Conservation (phyloP, 805 yeast genomes). For the Metschnikowia similis region DNA sequence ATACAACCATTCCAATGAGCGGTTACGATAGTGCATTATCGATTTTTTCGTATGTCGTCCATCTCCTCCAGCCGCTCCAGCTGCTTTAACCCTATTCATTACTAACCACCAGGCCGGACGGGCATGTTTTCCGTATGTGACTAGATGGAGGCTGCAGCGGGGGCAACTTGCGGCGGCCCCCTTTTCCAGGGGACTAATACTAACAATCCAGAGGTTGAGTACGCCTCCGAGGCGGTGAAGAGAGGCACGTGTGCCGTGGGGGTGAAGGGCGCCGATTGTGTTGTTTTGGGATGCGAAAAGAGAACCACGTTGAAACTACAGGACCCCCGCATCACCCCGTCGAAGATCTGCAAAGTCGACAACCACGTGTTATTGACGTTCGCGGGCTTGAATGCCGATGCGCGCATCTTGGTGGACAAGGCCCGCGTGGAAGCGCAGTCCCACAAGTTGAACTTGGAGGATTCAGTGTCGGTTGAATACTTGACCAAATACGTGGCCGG, state of each 20-base stretch:
- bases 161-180: not conserved
- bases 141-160: not conserved
- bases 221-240: constrained; percentile 95
- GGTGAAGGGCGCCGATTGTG: constrained; percentile 82
- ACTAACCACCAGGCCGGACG: constrained; percentile 78
- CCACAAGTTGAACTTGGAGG: constrained; percentile 89
- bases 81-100: constrained; percentile 5
- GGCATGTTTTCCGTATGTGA: constrained; percentile 87
- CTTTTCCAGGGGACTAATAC: constrained; percentile 15
- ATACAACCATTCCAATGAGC: constrained; percentile 54
- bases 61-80: no score
- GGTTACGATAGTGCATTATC: constrained; percentile 99
- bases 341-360: constrained; percentile 88
- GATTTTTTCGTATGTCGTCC: constrained; percentile 78
- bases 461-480: constrained; percentile 87
- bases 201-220: constrained; percentile 73
- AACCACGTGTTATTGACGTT: constrained; percentile 87
- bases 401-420: constrained; percentile 87
- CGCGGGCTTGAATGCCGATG: constrained; percentile 98
- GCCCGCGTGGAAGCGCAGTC: constrained; percentile 97
- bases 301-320: constrained; percentile 92
- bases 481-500: constrained; percentile 96
- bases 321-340: constrained; percentile 94
- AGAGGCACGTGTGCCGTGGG: constrained; percentile 99
- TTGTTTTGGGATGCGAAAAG: constrained; percentile 94